Conservation (phyloP, 2,329 filamentous ascomycete genomes). For the Colletotrichum salicis region DNA sequence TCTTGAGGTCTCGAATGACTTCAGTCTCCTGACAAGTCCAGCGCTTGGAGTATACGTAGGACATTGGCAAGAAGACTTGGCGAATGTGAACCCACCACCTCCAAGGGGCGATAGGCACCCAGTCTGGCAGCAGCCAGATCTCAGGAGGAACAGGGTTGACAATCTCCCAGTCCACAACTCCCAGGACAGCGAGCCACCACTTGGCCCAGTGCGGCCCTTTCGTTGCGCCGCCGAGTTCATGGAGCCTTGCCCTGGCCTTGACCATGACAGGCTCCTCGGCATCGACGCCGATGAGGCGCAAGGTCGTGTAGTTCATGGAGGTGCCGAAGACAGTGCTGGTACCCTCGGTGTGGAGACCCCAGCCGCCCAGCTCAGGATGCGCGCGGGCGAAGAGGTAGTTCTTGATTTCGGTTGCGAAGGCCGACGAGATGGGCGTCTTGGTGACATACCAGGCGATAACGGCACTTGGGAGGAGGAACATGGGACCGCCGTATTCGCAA, state of each 20-base stretch:
- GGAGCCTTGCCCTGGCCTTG: conserved; percentile 83
- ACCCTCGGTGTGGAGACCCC: conserved; percentile 95
- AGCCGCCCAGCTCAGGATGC: conserved; percentile 89
- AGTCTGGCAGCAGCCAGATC: conserved; percentile 91
- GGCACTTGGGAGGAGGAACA: conserved; percentile 91
- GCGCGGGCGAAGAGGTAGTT: conserved; percentile 91
- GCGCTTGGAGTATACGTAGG: conserved; percentile 85
- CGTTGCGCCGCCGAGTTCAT: conserved; percentile 85
- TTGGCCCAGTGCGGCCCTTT: conserved; percentile 96
- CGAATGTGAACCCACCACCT: conserved; percentile 99
- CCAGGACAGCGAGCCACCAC: conserved; percentile 89
- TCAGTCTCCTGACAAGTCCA: conserved; percentile 83
- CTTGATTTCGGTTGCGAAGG: conserved; percentile 87
- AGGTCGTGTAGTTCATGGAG: conserved; percentile 82
- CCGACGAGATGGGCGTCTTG: conserved; percentile 83
- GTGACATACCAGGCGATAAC: conserved; percentile 91
- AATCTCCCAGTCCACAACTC: conserved; percentile 87
- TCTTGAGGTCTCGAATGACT: conserved; percentile 75
- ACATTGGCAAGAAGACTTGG: conserved; percentile 95
- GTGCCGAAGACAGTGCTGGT: conserved; percentile 94
- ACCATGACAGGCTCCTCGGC: conserved; percentile 87
- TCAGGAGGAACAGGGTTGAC: conserved; percentile 96
- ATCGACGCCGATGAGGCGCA: conserved; percentile 84
- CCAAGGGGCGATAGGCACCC: conserved; percentile 90
- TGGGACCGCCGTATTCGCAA: conserved; percentile 96